These are phyloP conservation scores for Apiospora sp. DNA, from an alignment of 2,329 filamentous ascomycete species.

Conservation along the genomic window DNA sequence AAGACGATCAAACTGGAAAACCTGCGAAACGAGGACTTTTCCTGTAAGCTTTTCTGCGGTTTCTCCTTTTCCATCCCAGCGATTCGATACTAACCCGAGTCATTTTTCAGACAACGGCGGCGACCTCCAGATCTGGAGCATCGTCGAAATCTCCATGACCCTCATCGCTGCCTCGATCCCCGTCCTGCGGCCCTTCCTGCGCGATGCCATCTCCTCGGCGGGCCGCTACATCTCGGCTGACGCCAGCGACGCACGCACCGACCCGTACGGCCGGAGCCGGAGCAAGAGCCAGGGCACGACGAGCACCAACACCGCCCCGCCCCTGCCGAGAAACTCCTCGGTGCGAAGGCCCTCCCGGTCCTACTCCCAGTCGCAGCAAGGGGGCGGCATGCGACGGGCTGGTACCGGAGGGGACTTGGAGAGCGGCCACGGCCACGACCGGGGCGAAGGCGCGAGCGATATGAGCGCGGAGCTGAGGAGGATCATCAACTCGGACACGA, in stretches of 20 bases:
- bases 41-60: slow-evolving; percentile 7
- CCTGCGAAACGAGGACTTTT: slow-evolving; percentile 32
- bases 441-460: neutral
- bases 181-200: slow-evolving; percentile 39
- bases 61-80: neutral
- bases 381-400: no score
- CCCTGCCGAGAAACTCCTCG: neutral
- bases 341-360: neutral
- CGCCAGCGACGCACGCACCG: neutral
- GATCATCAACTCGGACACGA: neutral
- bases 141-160: slow-evolving; percentile 37
- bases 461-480: neutral
- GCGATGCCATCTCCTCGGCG: slow-evolving; percentile 31
- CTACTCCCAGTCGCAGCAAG: no score
- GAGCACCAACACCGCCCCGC: neutral
- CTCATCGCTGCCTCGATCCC: slow-evolving; percentile 44
- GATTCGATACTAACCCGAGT: neutral
- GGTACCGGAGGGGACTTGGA: neutral
- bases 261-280: neutral
- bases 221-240: slow-evolving; percentile 40
- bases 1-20: slow-evolving; percentile 33
- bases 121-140: slow-evolving; percentile 40
- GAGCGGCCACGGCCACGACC: neutral
- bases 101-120: slow-evolving; percentile 30
- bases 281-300: neutral